A percentile compares a stretch with the other conserved stretches of the same genome.
Evolutionary conservation across 1,139 yeast genomes (phyloP).

Genomic region (Lodderomyces elongisporus): DNA sequence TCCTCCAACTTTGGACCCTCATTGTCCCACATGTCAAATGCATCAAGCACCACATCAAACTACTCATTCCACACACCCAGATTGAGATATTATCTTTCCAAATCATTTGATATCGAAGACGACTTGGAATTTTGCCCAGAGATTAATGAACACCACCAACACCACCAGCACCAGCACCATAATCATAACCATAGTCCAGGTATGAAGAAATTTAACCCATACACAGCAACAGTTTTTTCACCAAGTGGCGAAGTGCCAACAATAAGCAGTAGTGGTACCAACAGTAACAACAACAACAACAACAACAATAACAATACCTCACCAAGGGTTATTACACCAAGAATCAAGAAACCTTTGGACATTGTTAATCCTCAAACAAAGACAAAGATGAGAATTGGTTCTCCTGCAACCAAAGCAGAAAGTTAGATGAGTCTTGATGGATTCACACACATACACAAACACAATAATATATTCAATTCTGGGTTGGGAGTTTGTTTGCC

Average conservation of each 20-base stretch:
- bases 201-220: conserved; percentile 50
- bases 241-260: conserved; percentile 22
- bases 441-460: too few species aligned
- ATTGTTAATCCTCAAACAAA: conserved; percentile 79
- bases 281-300: neutral
- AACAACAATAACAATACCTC: conserved; percentile 10
- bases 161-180: conserved; percentile 2
- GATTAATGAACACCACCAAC: conserved; percentile 18
- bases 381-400: conserved; percentile 62
- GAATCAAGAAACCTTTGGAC: conserved; percentile 61
- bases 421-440: neutral
- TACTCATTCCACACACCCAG: conserved; percentile 31
- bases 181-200: conserved; percentile 16
- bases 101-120: conserved; percentile 61
- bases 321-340: conserved; percentile 49
- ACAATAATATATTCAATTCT: too few species aligned
- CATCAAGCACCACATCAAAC: conserved; percentile 1
- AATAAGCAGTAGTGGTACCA: neutral
- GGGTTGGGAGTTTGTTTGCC: too few species aligned
- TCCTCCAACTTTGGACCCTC: conserved; percentile 1
- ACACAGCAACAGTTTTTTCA: conserved; percentile 52
- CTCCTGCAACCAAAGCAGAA: conserved; percentile 34
- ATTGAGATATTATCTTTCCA: conserved; percentile 45
- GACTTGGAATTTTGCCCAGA: conserved; percentile 67
- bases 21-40: neutral